Evolutionary conservation across 179 eudicot genomes (phyloP).

Genomic region (Sideroxylon spinosum): DNA sequence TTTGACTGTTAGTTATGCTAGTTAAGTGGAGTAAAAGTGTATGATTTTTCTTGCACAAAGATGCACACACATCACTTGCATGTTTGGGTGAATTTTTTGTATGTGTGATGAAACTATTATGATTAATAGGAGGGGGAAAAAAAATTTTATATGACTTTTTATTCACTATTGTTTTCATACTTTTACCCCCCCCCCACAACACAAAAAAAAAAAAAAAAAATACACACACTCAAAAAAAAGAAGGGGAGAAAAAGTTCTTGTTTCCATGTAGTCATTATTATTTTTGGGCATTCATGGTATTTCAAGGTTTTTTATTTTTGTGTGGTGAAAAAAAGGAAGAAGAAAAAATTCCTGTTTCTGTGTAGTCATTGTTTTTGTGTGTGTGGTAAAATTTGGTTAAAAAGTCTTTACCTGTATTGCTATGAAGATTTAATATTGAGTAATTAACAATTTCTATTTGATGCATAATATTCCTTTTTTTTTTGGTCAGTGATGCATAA

Average conservation of each 20-base stretch:
- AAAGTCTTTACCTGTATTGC: background rate
- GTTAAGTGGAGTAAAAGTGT: background rate
- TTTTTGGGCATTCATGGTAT: background rate
- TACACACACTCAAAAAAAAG: background rate
- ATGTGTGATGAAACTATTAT: too few relatives aligned
- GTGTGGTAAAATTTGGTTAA: background rate
- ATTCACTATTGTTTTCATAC: too few relatives aligned
- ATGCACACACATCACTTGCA: too few relatives aligned
- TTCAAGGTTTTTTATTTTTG: background rate
- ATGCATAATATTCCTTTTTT: too few relatives aligned
- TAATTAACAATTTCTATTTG: too few relatives aligned
- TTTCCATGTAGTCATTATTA: background rate
- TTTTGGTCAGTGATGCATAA: too few relatives aligned
- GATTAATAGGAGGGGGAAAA: too few relatives aligned
- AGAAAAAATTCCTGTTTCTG: background rate
- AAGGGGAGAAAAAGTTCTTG: background rate
- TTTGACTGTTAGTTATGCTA: background rate
- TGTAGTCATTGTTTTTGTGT: background rate
- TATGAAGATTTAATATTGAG: background rate
- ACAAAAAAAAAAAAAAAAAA: too few relatives aligned
- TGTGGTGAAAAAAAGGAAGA: background rate
- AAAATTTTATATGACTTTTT: too few relatives aligned
- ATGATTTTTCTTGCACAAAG: background rate
- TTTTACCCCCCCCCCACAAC: too few relatives aligned
- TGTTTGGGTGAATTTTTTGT: too few relatives aligned